phyloP scores from a whole-genome alignment of 2,329 filamentous ascomycete genomes.

The Colletotrichum simmondsii region DNA sequence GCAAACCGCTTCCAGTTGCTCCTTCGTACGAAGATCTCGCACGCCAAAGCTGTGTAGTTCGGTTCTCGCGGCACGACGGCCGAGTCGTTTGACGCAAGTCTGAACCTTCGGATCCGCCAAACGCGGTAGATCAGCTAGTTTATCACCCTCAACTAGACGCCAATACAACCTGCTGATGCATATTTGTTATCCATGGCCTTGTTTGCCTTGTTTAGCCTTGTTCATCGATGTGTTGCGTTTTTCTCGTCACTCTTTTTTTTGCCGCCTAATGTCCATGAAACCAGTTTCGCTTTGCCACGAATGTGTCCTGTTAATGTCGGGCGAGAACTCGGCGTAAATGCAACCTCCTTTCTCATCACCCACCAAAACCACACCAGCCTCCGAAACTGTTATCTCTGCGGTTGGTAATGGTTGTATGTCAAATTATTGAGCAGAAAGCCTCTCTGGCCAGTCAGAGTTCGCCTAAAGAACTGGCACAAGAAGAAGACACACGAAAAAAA shows the following conservation, averaged over 20 bases:
- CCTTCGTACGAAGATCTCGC: neutral
- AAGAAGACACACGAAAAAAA: neutral
- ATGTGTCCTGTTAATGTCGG: slow-evolving; percentile 1
- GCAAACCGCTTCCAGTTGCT: slow-evolving; percentile 10
- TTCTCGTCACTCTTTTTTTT: neutral
- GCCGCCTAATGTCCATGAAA: neutral
- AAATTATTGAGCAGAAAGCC: neutral
- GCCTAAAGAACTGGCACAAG: neutral
- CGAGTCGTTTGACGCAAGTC: slow-evolving; percentile 6
- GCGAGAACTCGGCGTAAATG: slow-evolving; percentile 11
- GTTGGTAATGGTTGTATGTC: slow-evolving; percentile 26
- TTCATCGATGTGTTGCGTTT: neutral
- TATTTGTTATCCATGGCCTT: neutral
- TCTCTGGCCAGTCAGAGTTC: slow-evolving; percentile 11
- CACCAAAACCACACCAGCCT: neutral
- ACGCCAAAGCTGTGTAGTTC: neutral
- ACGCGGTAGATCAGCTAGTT: neutral
- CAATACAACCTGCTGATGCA: neutral
- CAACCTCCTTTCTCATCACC: neutral
- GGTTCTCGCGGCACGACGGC: slow-evolving; percentile 21
- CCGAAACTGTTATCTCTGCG: slow-evolving; percentile 12
- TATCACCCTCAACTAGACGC: neutral
- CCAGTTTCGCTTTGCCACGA: neutral
- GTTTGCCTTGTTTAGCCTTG: neutral
- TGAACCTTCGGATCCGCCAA: slow-evolving; percentile 20